Conservation (phyloP, 148 eudicot genomes). For the Pouteria glomerata region DNA sequence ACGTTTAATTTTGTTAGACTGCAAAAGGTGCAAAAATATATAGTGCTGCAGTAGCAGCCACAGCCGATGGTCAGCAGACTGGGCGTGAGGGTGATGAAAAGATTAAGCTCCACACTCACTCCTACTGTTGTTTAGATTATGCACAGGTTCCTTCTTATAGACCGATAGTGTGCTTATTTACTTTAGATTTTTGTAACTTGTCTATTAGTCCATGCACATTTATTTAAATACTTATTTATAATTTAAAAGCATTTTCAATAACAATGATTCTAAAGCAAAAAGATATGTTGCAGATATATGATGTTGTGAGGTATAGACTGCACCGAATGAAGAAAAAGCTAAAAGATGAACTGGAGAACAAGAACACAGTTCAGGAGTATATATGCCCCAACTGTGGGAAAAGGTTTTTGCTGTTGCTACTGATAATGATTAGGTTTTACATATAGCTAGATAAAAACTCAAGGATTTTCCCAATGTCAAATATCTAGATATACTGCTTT, state of each 20-base stretch:
- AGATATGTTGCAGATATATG: conserved; percentile 84
- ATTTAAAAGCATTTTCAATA: neutral
- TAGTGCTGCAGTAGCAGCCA: conserved; percentile 93
- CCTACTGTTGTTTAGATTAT: conserved; percentile 94
- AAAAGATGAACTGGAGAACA: conserved; percentile 94
- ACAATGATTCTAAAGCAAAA: too few species aligned
- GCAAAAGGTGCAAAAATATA: conserved; percentile 86
- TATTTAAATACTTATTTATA: neutral
- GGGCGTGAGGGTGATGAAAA: conserved; percentile 92
- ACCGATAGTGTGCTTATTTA: neutral
- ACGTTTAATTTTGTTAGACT: conserved; percentile 38
- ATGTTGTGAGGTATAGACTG: conserved; percentile 92
- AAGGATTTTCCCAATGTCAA: conserved; percentile 16
- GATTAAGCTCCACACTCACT: conserved; percentile 87
- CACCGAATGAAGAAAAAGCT: conserved; percentile 92
- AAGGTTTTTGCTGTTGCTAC: conserved; percentile 39
- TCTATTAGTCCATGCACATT: neutral
- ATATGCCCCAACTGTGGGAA: conserved; percentile 85
- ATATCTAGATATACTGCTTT: conserved; percentile 86
- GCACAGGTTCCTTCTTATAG: conserved; percentile 63
- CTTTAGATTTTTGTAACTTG: neutral
- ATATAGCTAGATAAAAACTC: conserved; percentile 8
- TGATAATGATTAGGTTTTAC: conserved; percentile 2
- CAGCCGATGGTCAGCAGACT: conserved; percentile 42
- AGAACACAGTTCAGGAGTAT: conserved; percentile 92